Percentiles rank a stretch among this genome's conserved stretches.
These are phyloP conservation scores for Sisymbrium altissimum DNA, from an alignment of 345 rosid genomes.

Conservation along the genomic window DNA sequence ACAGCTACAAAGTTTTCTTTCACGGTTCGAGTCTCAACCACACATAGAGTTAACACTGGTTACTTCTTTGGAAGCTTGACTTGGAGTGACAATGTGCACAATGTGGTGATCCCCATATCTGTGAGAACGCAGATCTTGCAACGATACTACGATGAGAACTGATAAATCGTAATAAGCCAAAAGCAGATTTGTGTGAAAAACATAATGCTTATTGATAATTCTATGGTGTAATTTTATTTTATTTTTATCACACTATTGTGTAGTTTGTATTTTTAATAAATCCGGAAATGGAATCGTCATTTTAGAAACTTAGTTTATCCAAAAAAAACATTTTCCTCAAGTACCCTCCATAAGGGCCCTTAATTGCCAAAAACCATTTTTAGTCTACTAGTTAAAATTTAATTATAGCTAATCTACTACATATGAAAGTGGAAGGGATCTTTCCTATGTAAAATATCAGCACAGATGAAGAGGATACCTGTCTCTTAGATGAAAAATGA, in stretches of 20 bases:
- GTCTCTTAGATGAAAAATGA: too few species aligned
- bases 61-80: conserved; percentile 47
- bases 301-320: background rate
- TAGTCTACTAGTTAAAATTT: too few species aligned
- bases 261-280: background rate
- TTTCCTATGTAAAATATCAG: too few species aligned
- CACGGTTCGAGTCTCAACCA: conserved; percentile 17
- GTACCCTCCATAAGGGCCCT: too few species aligned
- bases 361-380: too few species aligned
- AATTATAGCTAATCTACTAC: too few species aligned
- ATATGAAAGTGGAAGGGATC: too few species aligned
- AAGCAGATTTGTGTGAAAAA: background rate
- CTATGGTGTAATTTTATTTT: background rate
- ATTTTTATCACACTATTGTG: background rate
- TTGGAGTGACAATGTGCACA: conserved; percentile 33
- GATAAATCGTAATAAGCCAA: background rate
- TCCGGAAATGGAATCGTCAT: background rate
- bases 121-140: conserved; percentile 7
- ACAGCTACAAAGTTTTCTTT: conserved; percentile 19
- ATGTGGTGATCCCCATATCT: conserved; percentile 18
- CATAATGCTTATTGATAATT: background rate
- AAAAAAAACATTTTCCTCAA: too few species aligned
- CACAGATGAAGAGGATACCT: too few species aligned
- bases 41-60: conserved; percentile 35
- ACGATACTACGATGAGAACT: conserved; percentile 1